phyloP scores from a whole-genome alignment of 164 flowering plant genomes.

The Amborella trichopoda region DNA sequence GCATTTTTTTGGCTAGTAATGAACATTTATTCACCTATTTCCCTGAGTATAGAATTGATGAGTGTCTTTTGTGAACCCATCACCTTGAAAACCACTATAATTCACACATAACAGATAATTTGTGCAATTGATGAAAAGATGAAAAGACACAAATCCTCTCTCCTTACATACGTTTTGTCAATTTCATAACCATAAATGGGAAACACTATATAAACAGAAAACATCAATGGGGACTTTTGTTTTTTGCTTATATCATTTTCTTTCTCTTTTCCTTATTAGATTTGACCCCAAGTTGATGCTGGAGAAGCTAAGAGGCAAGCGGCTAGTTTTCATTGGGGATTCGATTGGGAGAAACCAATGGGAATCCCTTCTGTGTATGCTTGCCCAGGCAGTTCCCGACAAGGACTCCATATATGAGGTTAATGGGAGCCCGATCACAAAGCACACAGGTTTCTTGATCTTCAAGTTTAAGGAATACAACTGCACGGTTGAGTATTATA shows the following conservation, averaged over 20 bases:
- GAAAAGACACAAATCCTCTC: no score
- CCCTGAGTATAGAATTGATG: no score
- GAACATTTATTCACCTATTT: no score
- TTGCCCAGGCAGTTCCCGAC: slow-evolving; percentile 53
- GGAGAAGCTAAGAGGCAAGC: slow-evolving; percentile 60
- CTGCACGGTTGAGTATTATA: slow-evolving; percentile 91
- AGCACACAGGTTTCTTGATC: slow-evolving; percentile 83
- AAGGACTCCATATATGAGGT: slow-evolving; percentile 76
- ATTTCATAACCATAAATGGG: background rate
- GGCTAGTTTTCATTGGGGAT: slow-evolving; percentile 86
- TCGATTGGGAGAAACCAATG: slow-evolving; percentile 99
- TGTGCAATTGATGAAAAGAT: no score
- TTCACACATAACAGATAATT: no score
- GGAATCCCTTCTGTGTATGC: slow-evolving; percentile 98
- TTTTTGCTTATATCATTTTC: no score
- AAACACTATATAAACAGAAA: background rate
- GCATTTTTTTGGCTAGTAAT: no score
- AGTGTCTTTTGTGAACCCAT: no score
- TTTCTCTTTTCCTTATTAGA: slow-evolving; percentile 14
- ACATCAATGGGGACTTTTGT: no score
- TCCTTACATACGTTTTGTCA: no score
- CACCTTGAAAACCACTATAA: no score
- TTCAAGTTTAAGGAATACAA: slow-evolving; percentile 74
- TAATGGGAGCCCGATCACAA: slow-evolving; percentile 89
- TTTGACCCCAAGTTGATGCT: slow-evolving; percentile 71